Percentiles rank a stretch among this genome's conserved stretches.
Conservation (phyloP, 257 asterid genomes). For the Fraxinus cuspidata region DNA sequence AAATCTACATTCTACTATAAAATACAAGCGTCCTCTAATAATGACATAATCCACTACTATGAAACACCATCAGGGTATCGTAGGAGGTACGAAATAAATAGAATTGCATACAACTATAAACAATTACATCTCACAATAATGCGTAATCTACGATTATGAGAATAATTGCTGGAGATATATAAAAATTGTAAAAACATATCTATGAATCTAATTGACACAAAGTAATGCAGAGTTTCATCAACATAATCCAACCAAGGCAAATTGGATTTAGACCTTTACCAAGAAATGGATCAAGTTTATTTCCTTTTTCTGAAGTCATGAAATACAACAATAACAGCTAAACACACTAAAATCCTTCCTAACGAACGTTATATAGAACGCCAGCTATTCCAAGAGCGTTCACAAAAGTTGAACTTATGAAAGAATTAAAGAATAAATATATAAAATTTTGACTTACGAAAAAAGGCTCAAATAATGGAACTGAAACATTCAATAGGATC, state of each 20-base stretch:
- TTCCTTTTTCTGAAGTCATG: not conserved
- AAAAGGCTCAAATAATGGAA: conserved; percentile 48
- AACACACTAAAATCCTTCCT: not conserved
- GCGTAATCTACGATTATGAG: not conserved
- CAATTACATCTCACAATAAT: not conserved
- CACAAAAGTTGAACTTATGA: conserved; percentile 19
- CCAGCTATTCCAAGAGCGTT: conserved; percentile 10
- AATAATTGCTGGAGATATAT: not conserved
- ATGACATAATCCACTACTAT: not conserved
- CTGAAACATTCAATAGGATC: conserved; percentile 86
- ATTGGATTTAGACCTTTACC: not conserved
- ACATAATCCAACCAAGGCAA: too few species aligned
- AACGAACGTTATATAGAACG: conserved; percentile 2
- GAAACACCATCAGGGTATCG: too few species aligned
- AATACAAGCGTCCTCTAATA: not conserved
- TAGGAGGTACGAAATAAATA: too few species aligned
- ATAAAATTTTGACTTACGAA: not conserved
- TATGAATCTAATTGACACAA: too few species aligned
- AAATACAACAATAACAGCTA: not conserved
- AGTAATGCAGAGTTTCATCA: not conserved
- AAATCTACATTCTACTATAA: not conserved
- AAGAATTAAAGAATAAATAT: conserved; percentile 71
- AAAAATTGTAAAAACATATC: not conserved
- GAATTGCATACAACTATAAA: too few species aligned
- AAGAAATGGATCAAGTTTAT: not conserved